Conservation (phyloP, 2,329 filamentous ascomycete species). For the Trichoderma simmonsii region DNA sequence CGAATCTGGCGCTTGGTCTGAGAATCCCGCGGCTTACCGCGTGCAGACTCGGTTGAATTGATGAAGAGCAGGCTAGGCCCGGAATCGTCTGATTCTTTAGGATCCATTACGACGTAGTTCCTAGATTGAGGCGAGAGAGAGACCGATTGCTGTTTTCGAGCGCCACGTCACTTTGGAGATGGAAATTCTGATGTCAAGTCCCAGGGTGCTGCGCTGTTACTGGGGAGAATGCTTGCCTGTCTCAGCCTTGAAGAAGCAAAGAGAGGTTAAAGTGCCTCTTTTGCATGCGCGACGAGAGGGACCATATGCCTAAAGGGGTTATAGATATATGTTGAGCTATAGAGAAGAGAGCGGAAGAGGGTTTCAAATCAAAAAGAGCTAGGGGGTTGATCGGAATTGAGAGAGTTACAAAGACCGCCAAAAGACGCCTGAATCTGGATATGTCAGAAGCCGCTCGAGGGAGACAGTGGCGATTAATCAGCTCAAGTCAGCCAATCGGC, state of each 20-base stretch:
- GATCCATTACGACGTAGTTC: neutral
- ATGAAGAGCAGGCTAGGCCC: conserved; percentile 9
- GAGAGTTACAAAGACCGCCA: neutral
- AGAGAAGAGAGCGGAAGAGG: too few relatives aligned
- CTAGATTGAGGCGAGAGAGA: neutral
- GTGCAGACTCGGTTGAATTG: conserved; percentile 3
- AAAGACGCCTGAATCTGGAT: neutral
- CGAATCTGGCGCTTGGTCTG: conserved; percentile 10
- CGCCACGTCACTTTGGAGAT: neutral
- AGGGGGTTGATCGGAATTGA: neutral
- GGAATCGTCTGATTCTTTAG: neutral
- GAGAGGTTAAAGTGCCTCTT: neutral
- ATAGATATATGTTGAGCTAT: neutral
- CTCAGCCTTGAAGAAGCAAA: neutral
- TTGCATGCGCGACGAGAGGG: neutral
- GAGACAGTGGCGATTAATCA: neutral
- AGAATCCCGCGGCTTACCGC: neutral
- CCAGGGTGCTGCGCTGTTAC: neutral
- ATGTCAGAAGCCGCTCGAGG: neutral
- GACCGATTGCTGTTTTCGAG: neutral
- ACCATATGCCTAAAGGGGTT: conserved; percentile 4
- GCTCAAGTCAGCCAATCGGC: neutral
- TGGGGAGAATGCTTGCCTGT: neutral
- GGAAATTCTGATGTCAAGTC: neutral
- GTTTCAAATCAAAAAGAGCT: neutral